Evolutionary conservation across 2,329 filamentous ascomycete genomes (phyloP).

Genomic region (Xylaria sp.): DNA sequence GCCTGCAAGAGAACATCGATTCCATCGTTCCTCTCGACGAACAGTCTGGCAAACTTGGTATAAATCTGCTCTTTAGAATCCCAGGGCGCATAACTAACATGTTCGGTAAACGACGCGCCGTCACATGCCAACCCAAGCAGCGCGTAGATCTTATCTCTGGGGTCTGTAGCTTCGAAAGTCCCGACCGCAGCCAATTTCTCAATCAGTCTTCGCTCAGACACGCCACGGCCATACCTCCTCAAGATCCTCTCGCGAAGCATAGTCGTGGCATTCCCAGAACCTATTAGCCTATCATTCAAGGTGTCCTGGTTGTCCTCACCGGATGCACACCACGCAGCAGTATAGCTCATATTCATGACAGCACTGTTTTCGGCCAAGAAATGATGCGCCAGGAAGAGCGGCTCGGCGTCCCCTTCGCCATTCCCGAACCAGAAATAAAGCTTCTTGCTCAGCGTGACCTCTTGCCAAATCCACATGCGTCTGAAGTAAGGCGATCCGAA

Average conservation of each 20-base stretch:
- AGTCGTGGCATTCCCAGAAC: constrained; percentile 21
- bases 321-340: constrained; percentile 18
- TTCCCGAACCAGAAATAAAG: constrained; percentile 29
- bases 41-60: constrained; percentile 20
- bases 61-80: constrained; percentile 14
- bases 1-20: constrained; percentile 30
- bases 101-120: constrained; percentile 12
- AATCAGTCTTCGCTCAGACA: constrained; percentile 18
- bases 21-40: constrained; percentile 23
- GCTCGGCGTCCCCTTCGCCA: constrained; percentile 9
- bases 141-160: constrained; percentile 35
- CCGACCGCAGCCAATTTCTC: constrained; percentile 20
- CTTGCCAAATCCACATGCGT: constrained; percentile 33
- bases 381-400: constrained; percentile 17
- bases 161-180: constrained; percentile 31
- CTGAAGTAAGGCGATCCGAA: constrained; percentile 32
- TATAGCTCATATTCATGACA: constrained; percentile 27
- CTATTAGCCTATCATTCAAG: constrained; percentile 17
- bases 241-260: constrained; percentile 23
- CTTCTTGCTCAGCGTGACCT: constrained; percentile 24
- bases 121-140: constrained; percentile 26
- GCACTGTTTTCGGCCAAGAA: constrained; percentile 14
- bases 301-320: constrained; percentile 12
- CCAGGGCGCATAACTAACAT: constrained; percentile 31
- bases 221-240: neutral